phyloP scores from a whole-genome alignment of 1,284 basidiomycete species.

The Cerrena zonata region DNA sequence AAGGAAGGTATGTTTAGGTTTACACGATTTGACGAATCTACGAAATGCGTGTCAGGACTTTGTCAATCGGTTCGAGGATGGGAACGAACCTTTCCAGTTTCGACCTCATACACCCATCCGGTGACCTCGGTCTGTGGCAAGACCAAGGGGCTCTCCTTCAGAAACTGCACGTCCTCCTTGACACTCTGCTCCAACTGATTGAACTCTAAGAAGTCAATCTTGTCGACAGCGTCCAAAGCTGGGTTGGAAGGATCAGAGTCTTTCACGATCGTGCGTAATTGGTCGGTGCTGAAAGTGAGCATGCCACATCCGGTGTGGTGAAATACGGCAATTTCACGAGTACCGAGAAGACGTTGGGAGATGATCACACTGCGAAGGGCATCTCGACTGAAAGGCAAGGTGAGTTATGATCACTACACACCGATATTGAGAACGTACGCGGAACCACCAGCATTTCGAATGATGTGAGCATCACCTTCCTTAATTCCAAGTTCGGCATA shows the following conservation, averaged over 20 bases:
- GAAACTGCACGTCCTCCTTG: slow-evolving; percentile 49
- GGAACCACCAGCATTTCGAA: slow-evolving; percentile 61
- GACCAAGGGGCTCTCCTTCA: slow-evolving; percentile 51
- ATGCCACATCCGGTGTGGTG: slow-evolving; percentile 69
- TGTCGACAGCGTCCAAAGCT: slow-evolving; percentile 38
- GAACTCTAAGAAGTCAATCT: slow-evolving; percentile 58
- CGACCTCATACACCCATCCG: slow-evolving; percentile 64
- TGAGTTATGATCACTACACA: not conserved
- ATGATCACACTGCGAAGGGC: slow-evolving; percentile 62
- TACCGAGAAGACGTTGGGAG: slow-evolving; percentile 63
- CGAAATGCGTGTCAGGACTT: not conserved
- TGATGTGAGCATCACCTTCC: slow-evolving; percentile 64
- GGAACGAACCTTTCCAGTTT: slow-evolving; percentile 50
- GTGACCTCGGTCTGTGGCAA: slow-evolving; percentile 49
- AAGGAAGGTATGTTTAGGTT: not conserved
- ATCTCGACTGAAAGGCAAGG: slow-evolving; percentile 40
- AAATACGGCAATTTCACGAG: slow-evolving; percentile 59
- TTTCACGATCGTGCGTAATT: slow-evolving; percentile 48
- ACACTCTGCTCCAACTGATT: slow-evolving; percentile 48
- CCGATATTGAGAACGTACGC: slow-evolving; percentile 38
- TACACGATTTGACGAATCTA: not conserved
- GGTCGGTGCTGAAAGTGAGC: slow-evolving; percentile 50
- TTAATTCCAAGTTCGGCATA: slow-evolving; percentile 54
- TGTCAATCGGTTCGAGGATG: too few relatives aligned
- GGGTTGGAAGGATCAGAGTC: slow-evolving; percentile 36